Conservation (phyloP, 371 early-diverging fungal genomes). For the Mucor racemosus region DNA sequence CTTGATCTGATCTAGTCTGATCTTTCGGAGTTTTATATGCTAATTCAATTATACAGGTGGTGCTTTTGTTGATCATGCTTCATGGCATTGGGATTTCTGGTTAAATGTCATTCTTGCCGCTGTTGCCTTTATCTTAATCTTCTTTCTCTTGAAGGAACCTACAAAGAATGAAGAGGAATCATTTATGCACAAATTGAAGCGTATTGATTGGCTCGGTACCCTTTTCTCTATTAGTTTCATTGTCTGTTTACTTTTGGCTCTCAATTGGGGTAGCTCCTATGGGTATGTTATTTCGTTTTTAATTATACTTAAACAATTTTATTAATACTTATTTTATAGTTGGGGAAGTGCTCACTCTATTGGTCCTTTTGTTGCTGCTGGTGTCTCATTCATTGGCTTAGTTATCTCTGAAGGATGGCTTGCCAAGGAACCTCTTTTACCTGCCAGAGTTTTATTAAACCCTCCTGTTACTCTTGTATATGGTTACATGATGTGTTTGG, state of each 20-base stretch:
- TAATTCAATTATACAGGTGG: constrained; percentile 59
- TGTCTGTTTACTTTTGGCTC: constrained; percentile 53
- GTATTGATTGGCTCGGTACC: constrained; percentile 70
- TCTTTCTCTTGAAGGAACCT: constrained; percentile 54
- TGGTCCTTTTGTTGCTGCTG: constrained; percentile 53
- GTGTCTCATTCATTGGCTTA: constrained; percentile 45
- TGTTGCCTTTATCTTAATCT: constrained; percentile 52
- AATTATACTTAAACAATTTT: background rate
- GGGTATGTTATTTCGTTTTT: constrained; percentile 11
- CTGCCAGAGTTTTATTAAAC: constrained; percentile 27
- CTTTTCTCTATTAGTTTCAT: constrained; percentile 40
- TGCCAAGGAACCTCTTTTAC: constrained; percentile 55
- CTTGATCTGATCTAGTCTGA: constrained; percentile 18
- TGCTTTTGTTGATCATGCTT: constrained; percentile 63
- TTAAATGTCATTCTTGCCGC: constrained; percentile 79
- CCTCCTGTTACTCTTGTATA: constrained; percentile 52
- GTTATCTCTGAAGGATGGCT: constrained; percentile 52
- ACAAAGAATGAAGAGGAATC: constrained; percentile 46
- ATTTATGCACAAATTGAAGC: constrained; percentile 56
- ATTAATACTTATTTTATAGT: constrained; percentile 11
- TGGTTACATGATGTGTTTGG: constrained; percentile 61
- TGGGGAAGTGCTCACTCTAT: constrained; percentile 62
- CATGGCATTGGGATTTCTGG: constrained; percentile 79
- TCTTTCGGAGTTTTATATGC: background rate
- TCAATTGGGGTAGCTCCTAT: constrained; percentile 56